Percentiles rank a stretch among this genome's conserved stretches.
These are phyloP conservation scores for Arabidopsis lyrata DNA, from an alignment of 441 rosid genomes.

Conservation along the genomic window DNA sequence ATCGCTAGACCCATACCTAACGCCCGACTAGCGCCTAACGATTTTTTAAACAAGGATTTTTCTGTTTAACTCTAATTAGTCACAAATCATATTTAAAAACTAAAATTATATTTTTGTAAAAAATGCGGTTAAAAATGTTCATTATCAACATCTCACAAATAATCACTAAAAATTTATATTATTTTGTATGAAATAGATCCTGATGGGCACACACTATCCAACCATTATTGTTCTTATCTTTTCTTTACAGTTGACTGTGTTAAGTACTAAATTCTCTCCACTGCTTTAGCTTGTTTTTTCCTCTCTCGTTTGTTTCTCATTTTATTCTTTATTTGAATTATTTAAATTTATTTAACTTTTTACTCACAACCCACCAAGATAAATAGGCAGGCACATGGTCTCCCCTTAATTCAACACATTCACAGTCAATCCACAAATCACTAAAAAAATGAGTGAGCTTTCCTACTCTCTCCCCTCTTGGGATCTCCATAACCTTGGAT, in stretches of 20 bases:
- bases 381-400: constrained; percentile 42
- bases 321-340: constrained; percentile 4
- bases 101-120: too few species aligned
- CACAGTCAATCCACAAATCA: constrained; percentile 25
- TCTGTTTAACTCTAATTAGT: neutral
- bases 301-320: neutral
- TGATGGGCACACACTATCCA: constrained; percentile 42
- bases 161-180: neutral
- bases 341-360: constrained; percentile 8
- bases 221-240: constrained; percentile 15
- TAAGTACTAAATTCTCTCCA: constrained; percentile 2
- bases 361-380: constrained; percentile 42
- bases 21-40: too few species aligned
- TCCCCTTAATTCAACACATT: constrained; percentile 24
- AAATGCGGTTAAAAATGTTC: neutral
- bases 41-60: too few species aligned
- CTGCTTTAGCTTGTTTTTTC: constrained; percentile 40
- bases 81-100: too few species aligned
- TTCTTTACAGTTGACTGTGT: constrained; percentile 59
- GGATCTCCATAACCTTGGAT: constrained; percentile 85
- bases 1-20: too few species aligned
- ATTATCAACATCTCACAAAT: neutral
- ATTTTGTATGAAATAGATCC: constrained; percentile 42
- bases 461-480: constrained; percentile 62
- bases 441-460: constrained; percentile 53